phyloP scores from a whole-genome alignment of 495 filamentous ascomycete species.

The Penicillium manginii region DNA sequence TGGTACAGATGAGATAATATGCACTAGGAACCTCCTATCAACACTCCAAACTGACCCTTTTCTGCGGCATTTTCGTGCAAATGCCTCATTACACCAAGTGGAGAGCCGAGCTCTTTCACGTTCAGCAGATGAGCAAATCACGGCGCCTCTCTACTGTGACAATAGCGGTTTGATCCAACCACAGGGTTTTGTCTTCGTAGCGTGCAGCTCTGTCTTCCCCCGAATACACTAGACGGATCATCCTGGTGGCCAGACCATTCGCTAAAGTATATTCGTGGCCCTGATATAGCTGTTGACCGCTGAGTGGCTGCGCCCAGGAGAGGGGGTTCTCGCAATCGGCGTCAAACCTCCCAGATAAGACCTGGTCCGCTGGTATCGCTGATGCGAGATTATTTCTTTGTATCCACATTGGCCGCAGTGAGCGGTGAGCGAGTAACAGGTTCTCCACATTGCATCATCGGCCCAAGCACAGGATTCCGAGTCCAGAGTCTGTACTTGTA shows the following conservation, averaged over 20 bases:
- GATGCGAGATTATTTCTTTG: conserved; percentile 26
- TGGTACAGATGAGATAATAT: too few relatives aligned
- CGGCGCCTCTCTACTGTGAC: background rate
- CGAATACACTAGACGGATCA: conserved; percentile 15
- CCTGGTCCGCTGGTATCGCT: background rate
- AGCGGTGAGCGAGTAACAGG: conserved; percentile 24
- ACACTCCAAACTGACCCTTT: background rate
- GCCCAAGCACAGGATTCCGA: background rate
- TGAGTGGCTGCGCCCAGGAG: conserved; percentile 16
- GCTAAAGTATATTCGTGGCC: conserved; percentile 21
- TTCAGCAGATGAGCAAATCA: conserved; percentile 17
- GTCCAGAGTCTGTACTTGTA: background rate
- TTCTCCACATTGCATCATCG: conserved; percentile 36
- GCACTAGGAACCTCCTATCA: too few relatives aligned
- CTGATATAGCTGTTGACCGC: background rate
- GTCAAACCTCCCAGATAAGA: conserved; percentile 6
- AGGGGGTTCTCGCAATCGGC: background rate
- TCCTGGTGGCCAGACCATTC: conserved; percentile 23
- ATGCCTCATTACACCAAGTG: conserved; percentile 24
- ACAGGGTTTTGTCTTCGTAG: background rate
- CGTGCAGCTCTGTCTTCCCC: conserved; percentile 5
- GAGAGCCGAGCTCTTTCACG: conserved; percentile 17
- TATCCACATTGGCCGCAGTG: conserved; percentile 13
- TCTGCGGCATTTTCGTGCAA: conserved; percentile 28
- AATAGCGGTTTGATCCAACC: conserved; percentile 13